Evolutionary conservation across 257 asterid species (phyloP).

Genomic region (Salvia miltiorrhiza): DNA sequence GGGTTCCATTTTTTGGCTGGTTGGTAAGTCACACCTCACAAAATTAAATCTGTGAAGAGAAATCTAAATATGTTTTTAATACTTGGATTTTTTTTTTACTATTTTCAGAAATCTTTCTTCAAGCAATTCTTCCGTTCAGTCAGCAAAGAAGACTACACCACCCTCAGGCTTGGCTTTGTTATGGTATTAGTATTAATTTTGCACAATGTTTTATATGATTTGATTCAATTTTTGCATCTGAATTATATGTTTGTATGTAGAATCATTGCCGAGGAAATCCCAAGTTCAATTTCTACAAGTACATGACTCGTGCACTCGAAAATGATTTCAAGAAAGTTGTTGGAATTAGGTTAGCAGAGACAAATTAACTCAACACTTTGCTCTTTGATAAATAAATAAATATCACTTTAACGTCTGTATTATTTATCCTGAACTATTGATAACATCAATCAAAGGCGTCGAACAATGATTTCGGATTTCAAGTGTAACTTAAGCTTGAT

Average conservation of each 20-base stretch:
- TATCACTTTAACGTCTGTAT: no score
- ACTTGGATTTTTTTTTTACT: neutral
- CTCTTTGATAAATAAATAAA: no score
- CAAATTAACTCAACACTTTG: neutral
- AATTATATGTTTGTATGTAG: constrained; percentile 13
- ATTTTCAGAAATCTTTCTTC: constrained; percentile 41
- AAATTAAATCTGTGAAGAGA: neutral
- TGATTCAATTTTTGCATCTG: neutral
- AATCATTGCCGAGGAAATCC: constrained; percentile 38
- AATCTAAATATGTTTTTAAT: no score
- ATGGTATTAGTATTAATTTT: no score
- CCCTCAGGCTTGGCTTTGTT: constrained; percentile 47
- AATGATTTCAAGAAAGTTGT: constrained; percentile 50
- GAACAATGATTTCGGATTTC: no score
- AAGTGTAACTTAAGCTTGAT: no score
- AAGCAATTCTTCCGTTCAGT: constrained; percentile 52
- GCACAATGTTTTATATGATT: no score
- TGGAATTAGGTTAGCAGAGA: constrained; percentile 40
- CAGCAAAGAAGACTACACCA: constrained; percentile 37
- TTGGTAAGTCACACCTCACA: constrained; percentile 30
- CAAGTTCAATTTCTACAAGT: constrained; percentile 44
- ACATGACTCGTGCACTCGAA: constrained; percentile 49
- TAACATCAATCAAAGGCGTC: no score
- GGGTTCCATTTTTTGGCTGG: constrained; percentile 44
- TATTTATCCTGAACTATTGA: no score